Base-by-base conservation (phyloP, 805 yeast genomes). In the Schwanniomyces vanrijiae region DNA sequence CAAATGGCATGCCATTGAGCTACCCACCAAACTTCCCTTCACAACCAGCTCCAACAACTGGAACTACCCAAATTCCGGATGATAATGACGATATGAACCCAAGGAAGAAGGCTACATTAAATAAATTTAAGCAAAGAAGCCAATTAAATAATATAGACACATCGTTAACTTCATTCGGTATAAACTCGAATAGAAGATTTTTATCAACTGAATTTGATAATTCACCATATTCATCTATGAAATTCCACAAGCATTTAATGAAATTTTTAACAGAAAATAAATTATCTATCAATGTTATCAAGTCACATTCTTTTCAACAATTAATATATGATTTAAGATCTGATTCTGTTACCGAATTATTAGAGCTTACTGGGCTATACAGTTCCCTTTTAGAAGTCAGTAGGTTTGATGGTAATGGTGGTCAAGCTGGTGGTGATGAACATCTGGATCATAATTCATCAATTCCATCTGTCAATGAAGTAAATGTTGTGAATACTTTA, bases 191-290 rank as follows among this genome's bases (percentile, higher is more conserved):
- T 42, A 47, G 65, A 40, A 44, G 62, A 24, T 60, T 47, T 38
- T 49, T 67, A 5, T 60, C 64, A 14, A 50, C 66, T 4, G 64
- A 65, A 38, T 65, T 61, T 40, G 82, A 78, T 42, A 69, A 69
- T 46, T 43, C 70, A 7, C 73, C 76, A 1, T 80, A 79, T 57
- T 55, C 81, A 1, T 60, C 70, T 14, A 59, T 66, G 57, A 75
- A 72, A 51, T 77, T 80, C 56, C 83, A 78, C 48, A 74, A 72
- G 50, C 80, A 79, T 50, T 59, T 80, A 24, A 64, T 78, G 68
- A 71, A 66, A 51, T 80, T 80, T 47, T 58, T 80, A 33, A 68
- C 75, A 13, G 83, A 79, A n/a, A 77, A 80, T 59, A 78, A 77
- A 55, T 61, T 80, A 9, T 71, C 80, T 0, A 68, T 78, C 25